These are phyloP conservation scores for Triticum timopheevii DNA, from an alignment of 176 grass and related monocot genomes.

Conservation along the genomic window DNA sequence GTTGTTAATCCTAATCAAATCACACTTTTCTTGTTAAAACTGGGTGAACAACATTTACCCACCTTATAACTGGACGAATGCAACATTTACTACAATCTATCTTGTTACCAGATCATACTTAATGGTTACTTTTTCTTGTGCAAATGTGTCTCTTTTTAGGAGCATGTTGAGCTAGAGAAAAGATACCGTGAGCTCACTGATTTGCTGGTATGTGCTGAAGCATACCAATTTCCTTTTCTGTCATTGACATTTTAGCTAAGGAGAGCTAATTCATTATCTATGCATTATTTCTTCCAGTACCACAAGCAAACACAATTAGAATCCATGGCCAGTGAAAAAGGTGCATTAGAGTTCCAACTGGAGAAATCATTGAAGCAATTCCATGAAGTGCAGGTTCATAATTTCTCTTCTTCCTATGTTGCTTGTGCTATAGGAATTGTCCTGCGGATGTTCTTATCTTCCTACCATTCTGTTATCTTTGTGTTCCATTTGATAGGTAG, in stretches of 20 bases:
- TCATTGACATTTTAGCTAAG: conserved; percentile 1
- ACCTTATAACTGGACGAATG: neutral
- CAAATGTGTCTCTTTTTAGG: conserved; percentile 52
- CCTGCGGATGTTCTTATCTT: conserved; percentile 22
- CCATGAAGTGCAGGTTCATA: conserved; percentile 89
- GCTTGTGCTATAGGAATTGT: neutral
- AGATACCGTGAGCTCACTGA: conserved; percentile 97
- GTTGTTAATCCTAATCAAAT: conserved; percentile 32
- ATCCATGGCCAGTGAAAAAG: conserved; percentile 91
- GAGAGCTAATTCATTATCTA: conserved; percentile 17
- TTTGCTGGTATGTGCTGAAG: conserved; percentile 70
- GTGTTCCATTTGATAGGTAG: conserved; percentile 56
- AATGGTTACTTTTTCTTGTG: conserved; percentile 9
- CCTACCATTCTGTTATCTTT: conserved; percentile 26
- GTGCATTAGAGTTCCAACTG: conserved; percentile 90
- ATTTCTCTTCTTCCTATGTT: conserved; percentile 24
- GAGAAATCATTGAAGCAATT: conserved; percentile 86
- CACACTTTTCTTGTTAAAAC: neutral
- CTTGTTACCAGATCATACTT: conserved; percentile 1
- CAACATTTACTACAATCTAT: neutral
- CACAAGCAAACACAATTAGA: conserved; percentile 99
- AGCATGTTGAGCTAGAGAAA: conserved; percentile 98
- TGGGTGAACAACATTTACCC: neutral
- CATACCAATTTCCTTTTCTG: neutral
- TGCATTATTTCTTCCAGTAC: conserved; percentile 68